phyloP scores from a whole-genome alignment of 2,329 filamentous ascomycete species.

The Cryphonectria carpinicola region DNA sequence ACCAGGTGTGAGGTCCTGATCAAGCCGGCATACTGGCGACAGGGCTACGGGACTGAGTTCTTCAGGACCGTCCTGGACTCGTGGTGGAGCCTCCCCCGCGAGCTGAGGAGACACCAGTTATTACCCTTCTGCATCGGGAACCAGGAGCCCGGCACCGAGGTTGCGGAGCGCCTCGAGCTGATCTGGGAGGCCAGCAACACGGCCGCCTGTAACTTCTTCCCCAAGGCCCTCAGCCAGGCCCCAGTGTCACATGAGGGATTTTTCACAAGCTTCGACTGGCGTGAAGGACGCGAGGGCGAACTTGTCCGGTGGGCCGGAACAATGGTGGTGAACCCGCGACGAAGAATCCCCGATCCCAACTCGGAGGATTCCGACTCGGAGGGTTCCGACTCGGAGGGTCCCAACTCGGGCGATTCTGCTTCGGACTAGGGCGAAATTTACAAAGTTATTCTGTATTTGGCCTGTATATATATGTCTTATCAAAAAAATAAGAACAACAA shows the following conservation, averaged over 20 bases:
- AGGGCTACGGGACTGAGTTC: constrained; percentile 28
- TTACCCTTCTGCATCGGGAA: constrained; percentile 13
- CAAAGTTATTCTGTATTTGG: background rate
- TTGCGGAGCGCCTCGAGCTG: constrained; percentile 23
- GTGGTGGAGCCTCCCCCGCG: constrained; percentile 28
- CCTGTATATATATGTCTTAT: background rate
- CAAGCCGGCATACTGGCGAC: constrained; percentile 14
- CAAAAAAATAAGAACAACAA: no score
- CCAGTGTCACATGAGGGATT: constrained; percentile 14
- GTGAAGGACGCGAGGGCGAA: constrained; percentile 21
- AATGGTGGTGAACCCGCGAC: constrained; percentile 13
- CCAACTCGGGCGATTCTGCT: background rate
- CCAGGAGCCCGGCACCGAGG: constrained; percentile 19
- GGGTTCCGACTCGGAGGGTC: background rate
- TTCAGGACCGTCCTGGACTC: constrained; percentile 22
- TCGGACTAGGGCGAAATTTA: background rate
- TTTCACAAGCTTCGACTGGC: constrained; percentile 21
- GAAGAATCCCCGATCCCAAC: background rate
- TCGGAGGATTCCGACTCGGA: background rate
- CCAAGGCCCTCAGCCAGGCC: constrained; percentile 13
- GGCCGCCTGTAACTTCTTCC: constrained; percentile 18
- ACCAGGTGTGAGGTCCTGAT: constrained; percentile 24
- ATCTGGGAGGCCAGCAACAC: constrained; percentile 22
- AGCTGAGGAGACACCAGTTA: constrained; percentile 25
- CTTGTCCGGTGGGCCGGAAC: constrained; percentile 17